These are phyloP conservation scores for Paecilomyces fulvus DNA, from an alignment of 2,329 filamentous ascomycete genomes.

Conservation along the genomic window DNA sequence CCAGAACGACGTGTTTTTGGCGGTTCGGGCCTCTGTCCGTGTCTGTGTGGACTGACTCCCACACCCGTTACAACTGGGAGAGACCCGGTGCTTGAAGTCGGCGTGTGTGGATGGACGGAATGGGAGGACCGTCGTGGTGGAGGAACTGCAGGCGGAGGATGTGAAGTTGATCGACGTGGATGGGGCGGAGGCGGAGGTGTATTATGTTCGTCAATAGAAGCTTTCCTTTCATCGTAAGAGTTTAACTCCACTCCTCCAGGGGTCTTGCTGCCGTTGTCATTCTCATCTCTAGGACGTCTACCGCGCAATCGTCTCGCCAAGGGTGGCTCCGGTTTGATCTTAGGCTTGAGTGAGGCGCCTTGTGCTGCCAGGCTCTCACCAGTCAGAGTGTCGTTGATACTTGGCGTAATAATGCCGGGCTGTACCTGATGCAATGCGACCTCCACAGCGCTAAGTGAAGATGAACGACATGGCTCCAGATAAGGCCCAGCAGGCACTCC, in stretches of 20 bases:
- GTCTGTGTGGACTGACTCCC: conserved; percentile 4
- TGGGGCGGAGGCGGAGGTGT: conserved; percentile 8
- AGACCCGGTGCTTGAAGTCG: conserved; percentile 4
- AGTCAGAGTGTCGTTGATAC: conserved; percentile 41
- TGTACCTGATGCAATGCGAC: conserved; percentile 74
- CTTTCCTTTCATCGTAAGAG: conserved; percentile 2
- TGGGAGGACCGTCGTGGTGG: conserved; percentile 31
- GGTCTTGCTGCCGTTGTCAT: conserved; percentile 21
- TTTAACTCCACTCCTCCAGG: conserved; percentile 10
- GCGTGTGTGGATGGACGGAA: conserved; percentile 12
- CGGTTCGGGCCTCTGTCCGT: conserved; percentile 28
- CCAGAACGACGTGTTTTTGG: conserved; percentile 34
- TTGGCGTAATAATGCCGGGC: conserved; percentile 73
- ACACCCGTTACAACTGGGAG: conserved; percentile 3
- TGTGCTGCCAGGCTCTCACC: conserved; percentile 13
- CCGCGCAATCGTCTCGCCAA: conserved; percentile 36
- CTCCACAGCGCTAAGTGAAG: conserved; percentile 66
- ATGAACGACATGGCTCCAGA: conserved; percentile 59
- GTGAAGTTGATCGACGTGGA: conserved; percentile 23
- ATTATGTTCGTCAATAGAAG: conserved; percentile 1
- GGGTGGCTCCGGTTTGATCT: conserved; percentile 33
- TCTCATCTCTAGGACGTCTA: conserved; percentile 24
- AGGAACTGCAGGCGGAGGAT: conserved; percentile 32
- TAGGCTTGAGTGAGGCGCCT: conserved; percentile 13
- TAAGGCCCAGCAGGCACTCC: conserved; percentile 55